Conservation (phyloP, 495 filamentous ascomycete species). For the Usnea hakonensis region DNA sequence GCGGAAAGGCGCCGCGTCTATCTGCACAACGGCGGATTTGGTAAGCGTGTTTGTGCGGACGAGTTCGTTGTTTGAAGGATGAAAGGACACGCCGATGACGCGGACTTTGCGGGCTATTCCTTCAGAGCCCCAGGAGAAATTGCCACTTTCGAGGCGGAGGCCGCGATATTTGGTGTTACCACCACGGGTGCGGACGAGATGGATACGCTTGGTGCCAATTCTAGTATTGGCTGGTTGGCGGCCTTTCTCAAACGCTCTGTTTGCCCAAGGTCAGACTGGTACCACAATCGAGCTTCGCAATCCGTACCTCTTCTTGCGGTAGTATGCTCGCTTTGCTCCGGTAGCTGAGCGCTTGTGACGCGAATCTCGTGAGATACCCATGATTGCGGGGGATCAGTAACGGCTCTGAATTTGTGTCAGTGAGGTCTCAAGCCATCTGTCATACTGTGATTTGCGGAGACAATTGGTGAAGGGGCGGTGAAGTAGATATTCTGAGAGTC, state of each 20-base stretch:
- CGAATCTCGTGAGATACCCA: slow-evolving; percentile 99
- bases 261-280: slow-evolving; percentile 7
- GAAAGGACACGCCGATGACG: slow-evolving; percentile 95
- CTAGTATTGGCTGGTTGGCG: slow-evolving; percentile 98
- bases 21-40: slow-evolving; percentile 94
- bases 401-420: slow-evolving; percentile 26
- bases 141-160: slow-evolving; percentile 96
- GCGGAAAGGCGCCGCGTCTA: slow-evolving; percentile 96
- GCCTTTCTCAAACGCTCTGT: slow-evolving; percentile 98
- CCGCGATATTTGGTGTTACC: slow-evolving; percentile 99
- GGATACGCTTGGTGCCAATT: slow-evolving; percentile 97
- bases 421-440: background rate
- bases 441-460: background rate
- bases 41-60: slow-evolving; percentile 99
- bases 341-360: slow-evolving; percentile 98
- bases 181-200: slow-evolving; percentile 96
- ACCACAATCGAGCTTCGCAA: slow-evolving; percentile 11
- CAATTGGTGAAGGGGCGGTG: no score
- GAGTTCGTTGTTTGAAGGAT: slow-evolving; percentile 99
- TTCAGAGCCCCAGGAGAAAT: slow-evolving; percentile 99
- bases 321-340: slow-evolving; percentile 91
- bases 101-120: slow-evolving; percentile 95
- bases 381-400: slow-evolving; percentile 61
- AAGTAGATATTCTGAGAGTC: background rate
- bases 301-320: slow-evolving; percentile 77